Percentiles rank a stretch among this genome's conserved stretches.
These are phyloP conservation scores for Centrapalus pauciflorus DNA, from an alignment of 129 eudicot species.

Conservation along the genomic window DNA sequence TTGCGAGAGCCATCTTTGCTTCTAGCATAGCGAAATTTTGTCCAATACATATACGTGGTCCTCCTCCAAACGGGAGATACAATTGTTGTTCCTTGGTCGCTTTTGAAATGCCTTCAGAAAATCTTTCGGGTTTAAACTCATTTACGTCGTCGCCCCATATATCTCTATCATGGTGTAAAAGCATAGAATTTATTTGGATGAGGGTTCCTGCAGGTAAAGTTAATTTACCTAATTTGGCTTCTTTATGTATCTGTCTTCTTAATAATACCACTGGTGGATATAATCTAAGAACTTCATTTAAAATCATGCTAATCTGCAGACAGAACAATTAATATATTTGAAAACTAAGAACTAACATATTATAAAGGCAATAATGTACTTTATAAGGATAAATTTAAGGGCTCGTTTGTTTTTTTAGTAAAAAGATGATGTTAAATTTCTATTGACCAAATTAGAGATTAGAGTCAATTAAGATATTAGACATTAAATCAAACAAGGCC, in stretches of 20 bases:
- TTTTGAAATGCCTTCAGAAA: conserved; percentile 8
- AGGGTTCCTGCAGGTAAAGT: conserved; percentile 10
- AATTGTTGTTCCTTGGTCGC: conserved; percentile 23
- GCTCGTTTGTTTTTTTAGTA: too few species aligned
- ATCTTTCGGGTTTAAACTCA: conserved; percentile 25
- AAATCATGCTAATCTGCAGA: conserved; percentile 14
- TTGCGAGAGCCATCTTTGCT: conserved; percentile 10
- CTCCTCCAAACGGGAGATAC: conserved; percentile 19
- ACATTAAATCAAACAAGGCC: too few species aligned
- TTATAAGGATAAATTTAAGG: too few species aligned
- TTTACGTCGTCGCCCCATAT: conserved; percentile 30
- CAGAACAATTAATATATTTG: not conserved
- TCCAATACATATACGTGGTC: conserved; percentile 17
- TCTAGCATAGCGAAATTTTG: conserved; percentile 8
- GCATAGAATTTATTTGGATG: not conserved
- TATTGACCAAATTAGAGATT: too few species aligned
- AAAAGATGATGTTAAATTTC: too few species aligned
- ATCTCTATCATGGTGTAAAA: conserved; percentile 11
- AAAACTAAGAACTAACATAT: too few species aligned
- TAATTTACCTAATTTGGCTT: conserved; percentile 15
- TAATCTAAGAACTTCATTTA: conserved; percentile 22
- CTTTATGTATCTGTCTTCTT: conserved; percentile 7
- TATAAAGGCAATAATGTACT: too few species aligned
- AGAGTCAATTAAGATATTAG: too few species aligned
- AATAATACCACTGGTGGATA: conserved; percentile 8